Evolutionary conservation across 2,329 filamentous ascomycete genomes (phyloP).

Genomic region (Penicillium polonicum): DNA sequence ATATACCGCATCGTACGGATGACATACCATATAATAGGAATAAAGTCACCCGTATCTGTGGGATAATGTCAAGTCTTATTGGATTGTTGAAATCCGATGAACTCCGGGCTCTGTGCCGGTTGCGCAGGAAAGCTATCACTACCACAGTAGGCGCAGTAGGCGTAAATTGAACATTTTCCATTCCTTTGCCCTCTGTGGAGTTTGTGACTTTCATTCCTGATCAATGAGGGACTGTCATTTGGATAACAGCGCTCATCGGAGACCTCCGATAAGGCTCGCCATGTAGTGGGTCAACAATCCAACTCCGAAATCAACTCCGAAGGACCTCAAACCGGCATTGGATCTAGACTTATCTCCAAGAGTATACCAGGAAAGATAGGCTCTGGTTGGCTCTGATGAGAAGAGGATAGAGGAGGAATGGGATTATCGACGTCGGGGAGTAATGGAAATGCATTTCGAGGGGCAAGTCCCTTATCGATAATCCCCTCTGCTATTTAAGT

Average conservation of each 20-base stretch:
- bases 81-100: background rate
- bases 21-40: no score
- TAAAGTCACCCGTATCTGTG: background rate
- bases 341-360: background rate
- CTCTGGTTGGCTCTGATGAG: background rate
- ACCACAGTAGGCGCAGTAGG: background rate
- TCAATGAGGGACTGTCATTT: background rate
- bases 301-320: slow-evolving; percentile 8
- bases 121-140: background rate
- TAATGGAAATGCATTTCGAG: no score
- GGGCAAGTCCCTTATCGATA: slow-evolving; percentile 13
- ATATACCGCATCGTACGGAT: no score
- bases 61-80: background rate
- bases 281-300: slow-evolving; percentile 9
- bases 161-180: background rate
- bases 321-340: background rate
- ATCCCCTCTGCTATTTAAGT: slow-evolving; percentile 13
- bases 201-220: background rate
- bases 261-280: slow-evolving; percentile 17
- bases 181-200: background rate
- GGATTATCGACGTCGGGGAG: background rate
- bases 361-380: background rate
- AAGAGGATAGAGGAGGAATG: background rate
- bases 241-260: slow-evolving; percentile 20
- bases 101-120: background rate